These are phyloP conservation scores for Ensete glaucum DNA, from an alignment of 176 grass and related monocot species.

Conservation along the genomic window DNA sequence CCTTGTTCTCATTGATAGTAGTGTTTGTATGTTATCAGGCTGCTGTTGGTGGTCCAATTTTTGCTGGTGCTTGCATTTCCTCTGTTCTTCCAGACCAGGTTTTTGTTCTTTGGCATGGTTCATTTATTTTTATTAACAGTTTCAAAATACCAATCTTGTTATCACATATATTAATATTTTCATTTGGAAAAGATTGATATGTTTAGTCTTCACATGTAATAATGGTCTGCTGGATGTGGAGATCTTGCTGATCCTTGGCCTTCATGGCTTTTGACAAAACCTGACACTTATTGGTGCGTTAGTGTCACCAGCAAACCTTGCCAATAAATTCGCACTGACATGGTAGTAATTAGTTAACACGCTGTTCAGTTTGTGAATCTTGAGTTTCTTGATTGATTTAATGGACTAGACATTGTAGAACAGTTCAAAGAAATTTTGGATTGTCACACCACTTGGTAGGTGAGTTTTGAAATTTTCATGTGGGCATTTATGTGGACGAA, in stretches of 20 bases:
- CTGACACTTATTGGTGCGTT: background rate
- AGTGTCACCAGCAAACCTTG: too few relatives aligned
- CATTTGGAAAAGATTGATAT: background rate
- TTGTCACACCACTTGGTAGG: background rate
- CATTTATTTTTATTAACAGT: background rate
- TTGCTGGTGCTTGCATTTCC: conserved; percentile 74
- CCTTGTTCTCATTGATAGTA: background rate
- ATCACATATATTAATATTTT: background rate
- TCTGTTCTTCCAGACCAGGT: conserved; percentile 61
- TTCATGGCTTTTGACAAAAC: background rate
- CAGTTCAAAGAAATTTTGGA: background rate
- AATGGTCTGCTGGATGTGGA: too few relatives aligned
- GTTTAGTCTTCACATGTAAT: background rate
- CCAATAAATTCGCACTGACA: too few relatives aligned
- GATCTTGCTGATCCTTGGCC: too few relatives aligned
- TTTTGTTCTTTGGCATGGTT: background rate
- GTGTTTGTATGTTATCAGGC: conserved; percentile 27
- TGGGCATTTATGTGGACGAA: background rate
- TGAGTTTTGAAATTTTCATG: background rate
- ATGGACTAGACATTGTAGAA: background rate
- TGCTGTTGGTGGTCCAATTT: conserved; percentile 77
- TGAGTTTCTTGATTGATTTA: background rate
- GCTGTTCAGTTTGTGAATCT: background rate
- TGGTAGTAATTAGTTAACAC: too few relatives aligned
- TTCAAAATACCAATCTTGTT: background rate